These are phyloP conservation scores for Jacaranda mimosifolia DNA, from an alignment of 257 asterid genomes.

Conservation along the genomic window DNA sequence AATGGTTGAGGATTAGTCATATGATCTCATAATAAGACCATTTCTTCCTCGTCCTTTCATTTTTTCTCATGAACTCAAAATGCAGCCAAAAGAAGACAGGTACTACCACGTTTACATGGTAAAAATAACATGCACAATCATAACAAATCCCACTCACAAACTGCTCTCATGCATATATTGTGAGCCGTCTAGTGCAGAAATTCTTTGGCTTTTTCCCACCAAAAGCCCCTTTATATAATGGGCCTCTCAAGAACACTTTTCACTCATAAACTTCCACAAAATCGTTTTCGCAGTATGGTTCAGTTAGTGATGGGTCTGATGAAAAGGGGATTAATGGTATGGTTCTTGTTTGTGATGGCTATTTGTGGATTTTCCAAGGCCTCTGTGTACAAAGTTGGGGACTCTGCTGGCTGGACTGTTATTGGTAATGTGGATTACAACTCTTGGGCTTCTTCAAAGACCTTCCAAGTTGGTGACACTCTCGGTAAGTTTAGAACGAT, in stretches of 20 bases:
- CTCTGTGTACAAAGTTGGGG: conserved; percentile 63
- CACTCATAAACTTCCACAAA: neutral
- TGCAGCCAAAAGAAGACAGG: conserved; percentile 20
- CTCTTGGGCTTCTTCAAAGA: conserved; percentile 60
- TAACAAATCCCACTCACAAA: conserved; percentile 30
- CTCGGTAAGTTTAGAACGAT: conserved; percentile 41
- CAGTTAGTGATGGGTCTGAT: conserved; percentile 41
- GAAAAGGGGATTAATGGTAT: conserved; percentile 1
- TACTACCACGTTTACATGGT: conserved; percentile 45
- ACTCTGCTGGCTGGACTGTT: conserved; percentile 58
- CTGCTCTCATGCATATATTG: conserved; percentile 43
- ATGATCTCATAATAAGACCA: conserved; percentile 22
- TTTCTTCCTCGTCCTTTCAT: conserved; percentile 9
- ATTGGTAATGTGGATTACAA: conserved; percentile 54
- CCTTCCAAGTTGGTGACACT: conserved; percentile 53
- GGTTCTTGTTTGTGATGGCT: conserved; percentile 33
- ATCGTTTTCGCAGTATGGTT: neutral
- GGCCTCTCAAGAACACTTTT: neutral
- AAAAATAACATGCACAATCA: conserved; percentile 34
- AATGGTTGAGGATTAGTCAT: neutral
- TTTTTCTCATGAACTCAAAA: conserved; percentile 19
- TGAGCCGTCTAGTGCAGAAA: conserved; percentile 38
- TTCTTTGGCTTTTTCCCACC: conserved; percentile 22
- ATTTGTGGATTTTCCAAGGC: conserved; percentile 32
- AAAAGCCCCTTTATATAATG: conserved; percentile 27